Percentiles rank a stretch among this genome's conserved stretches.
phyloP scores from a whole-genome alignment of 768 basidiomycete species.

The Macrolepiota albuminosa region DNA sequence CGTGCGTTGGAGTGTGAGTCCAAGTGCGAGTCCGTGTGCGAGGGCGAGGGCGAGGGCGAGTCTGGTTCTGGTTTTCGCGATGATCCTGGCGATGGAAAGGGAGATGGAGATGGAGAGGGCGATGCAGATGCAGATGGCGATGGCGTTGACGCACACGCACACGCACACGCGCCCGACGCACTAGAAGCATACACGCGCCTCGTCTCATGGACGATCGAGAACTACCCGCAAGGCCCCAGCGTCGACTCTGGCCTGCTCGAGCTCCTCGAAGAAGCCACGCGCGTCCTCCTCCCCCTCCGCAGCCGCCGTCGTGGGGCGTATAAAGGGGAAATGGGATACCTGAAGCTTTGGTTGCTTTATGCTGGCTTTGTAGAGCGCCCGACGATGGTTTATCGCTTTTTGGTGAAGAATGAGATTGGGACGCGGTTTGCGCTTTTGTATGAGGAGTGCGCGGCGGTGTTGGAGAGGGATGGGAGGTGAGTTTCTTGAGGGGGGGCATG shows the following conservation, averaged over 20 bases:
- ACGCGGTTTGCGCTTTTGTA: constrained; percentile 77
- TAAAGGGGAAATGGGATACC: constrained; percentile 45
- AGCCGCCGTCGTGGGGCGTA: constrained; percentile 60
- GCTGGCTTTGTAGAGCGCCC: constrained; percentile 90
- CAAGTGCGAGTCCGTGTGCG: constrained; percentile 21
- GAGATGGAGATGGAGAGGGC: too few species aligned
- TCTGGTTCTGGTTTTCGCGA: too few species aligned
- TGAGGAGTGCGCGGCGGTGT: constrained; percentile 84
- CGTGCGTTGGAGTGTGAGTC: constrained; percentile 44
- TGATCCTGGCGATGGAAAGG: too few species aligned
- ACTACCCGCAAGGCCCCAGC: constrained; percentile 90
- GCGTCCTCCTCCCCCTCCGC: constrained; percentile 74
- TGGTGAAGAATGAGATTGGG: constrained; percentile 90
- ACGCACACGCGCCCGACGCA: constrained; percentile 44
- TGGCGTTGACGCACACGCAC: too few species aligned
- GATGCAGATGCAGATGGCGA: too few species aligned
- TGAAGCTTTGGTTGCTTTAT: constrained; percentile 93
- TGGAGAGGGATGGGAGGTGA: constrained; percentile 81
- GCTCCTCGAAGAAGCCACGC: constrained; percentile 87
- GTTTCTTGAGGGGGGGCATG: too few species aligned
- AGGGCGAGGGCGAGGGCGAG: too few species aligned
- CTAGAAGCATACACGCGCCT: constrained; percentile 84
- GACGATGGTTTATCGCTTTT: constrained; percentile 82
- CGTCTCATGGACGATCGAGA: constrained; percentile 90
- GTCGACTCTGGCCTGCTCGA: constrained; percentile 90